Conservation (phyloP, 1,139 yeast genomes). For the Keqinozyma sinolaborantium region DNA sequence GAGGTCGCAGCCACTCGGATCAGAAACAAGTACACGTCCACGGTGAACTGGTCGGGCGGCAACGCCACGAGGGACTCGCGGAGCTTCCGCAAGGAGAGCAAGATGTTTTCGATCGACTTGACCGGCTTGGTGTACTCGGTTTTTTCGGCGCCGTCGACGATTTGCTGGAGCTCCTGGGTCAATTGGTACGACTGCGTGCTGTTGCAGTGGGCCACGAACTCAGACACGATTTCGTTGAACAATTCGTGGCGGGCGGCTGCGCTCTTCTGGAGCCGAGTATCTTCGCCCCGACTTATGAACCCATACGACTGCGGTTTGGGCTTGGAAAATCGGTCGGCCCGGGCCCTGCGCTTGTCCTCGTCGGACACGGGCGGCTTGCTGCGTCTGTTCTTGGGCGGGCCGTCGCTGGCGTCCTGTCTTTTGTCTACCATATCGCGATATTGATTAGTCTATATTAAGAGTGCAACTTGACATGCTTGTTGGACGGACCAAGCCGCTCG, state of each 20-base stretch:
- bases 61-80: constrained; percentile 50
- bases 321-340: constrained; percentile 16
- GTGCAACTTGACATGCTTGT: neutral
- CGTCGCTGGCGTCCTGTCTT: no score
- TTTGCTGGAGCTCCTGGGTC: constrained; percentile 13
- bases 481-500: constrained; percentile 3
- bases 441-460: no score
- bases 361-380: no score
- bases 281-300: constrained; percentile 58
- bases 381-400: no score
- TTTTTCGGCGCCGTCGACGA: constrained; percentile 8
- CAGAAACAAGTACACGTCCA: constrained; percentile 49
- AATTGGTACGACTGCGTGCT: constrained; percentile 15
- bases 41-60: constrained; percentile 36
- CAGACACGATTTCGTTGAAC: constrained; percentile 31
- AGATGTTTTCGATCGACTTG: constrained; percentile 22
- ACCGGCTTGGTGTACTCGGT: constrained; percentile 3
- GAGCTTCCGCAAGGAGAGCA: constrained; percentile 38
- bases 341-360: constrained; percentile 9
- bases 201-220: constrained; percentile 27
- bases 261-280: constrained; percentile 44
- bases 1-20: constrained; percentile 42
- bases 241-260: constrained; percentile 32
- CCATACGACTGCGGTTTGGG: constrained; percentile 32
- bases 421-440: no score